Evolutionary conservation across 148 eudicot species (phyloP), one percentile per base, ranked within the genome.

Genomic region (Simmondsia chinensis): DNA sequence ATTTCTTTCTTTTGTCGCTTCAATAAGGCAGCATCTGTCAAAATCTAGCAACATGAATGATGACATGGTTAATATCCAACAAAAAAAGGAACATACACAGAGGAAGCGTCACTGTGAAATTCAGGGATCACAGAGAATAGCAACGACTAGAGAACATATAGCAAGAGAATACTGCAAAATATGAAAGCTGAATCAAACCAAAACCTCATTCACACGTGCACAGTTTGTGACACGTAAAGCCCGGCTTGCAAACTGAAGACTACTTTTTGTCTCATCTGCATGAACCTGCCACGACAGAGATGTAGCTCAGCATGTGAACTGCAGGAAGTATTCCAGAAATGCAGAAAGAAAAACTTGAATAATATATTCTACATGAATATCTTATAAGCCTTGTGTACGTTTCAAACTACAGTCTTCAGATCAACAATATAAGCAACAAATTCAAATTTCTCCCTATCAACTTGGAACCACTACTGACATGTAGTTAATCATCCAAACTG

Each of bases 251-350:
- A 91, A 91, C 48, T 91, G 99, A 41, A 91, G 96, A 47, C 94
- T 91, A 46, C 99, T 86, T 75, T 82, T 91, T 34, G 99, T 91
- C 76, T 91, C 99, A 52, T 91, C 99, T 37, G 96, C 94, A 65
- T 91, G 99, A 56, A 79, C 63, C 99, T 91, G 76, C 57, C 66
- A 64, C 41, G 33, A 48, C 40, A 57, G 37, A 32, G 43, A n/a
- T 20, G n/a, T 24, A 33, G 29, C 32, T 29, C 32, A 67, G 27
- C n/a, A 41, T 42, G 13, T 39, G 30, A 23, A 46, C 26, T 20
- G 2, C 46, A 20, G 19, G 26, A 22, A 12, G n/a, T 14, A 38
- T 3, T 39, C 4, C 4, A n/a, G n/a, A n/a, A n/a, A n/a, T n/a
- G n/a, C n/a, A n/a, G n/a, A n/a, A n/a, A n/a, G n/a, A 39, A 2